phyloP scores from a whole-genome alignment of 768 basidiomycete genomes.

The Lactarius hengduanensis region DNA sequence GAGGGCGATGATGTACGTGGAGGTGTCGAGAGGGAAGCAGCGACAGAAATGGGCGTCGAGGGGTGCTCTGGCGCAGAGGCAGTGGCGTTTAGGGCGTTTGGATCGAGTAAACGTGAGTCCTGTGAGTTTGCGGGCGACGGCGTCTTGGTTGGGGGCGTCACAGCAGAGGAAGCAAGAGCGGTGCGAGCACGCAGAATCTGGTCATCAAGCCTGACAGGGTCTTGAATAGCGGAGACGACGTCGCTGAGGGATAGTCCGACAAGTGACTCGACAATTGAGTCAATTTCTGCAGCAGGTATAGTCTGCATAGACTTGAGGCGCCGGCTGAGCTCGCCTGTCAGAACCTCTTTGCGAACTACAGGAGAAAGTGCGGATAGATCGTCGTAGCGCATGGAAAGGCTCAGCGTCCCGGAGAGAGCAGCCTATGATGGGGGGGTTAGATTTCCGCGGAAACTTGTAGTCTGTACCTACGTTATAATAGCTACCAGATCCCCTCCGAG shows the following conservation, averaged over 20 bases:
- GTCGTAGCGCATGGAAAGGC: constrained; percentile 84
- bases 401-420: constrained; percentile 75
- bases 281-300: constrained; percentile 56
- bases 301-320: constrained; percentile 59
- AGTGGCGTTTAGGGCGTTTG: constrained; percentile 62
- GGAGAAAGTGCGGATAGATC: constrained; percentile 80
- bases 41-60: constrained; percentile 78
- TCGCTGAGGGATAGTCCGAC: constrained; percentile 70
- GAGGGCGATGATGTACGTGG: constrained; percentile 82
- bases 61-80: constrained; percentile 91
- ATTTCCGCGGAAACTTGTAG: constrained; percentile 1
- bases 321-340: constrained; percentile 79
- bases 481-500: constrained; percentile 77
- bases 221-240: constrained; percentile 73
- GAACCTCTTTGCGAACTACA: constrained; percentile 82
- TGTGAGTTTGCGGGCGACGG: constrained; percentile 60
- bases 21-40: constrained; percentile 72
- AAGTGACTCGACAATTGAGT: constrained; percentile 68
- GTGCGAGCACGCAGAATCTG: constrained; percentile 49
- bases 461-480: constrained; percentile 67
- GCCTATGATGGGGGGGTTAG: constrained; percentile 48
- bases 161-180: constrained; percentile 33
- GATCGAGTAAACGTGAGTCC: constrained; percentile 68
- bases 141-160: constrained; percentile 50
- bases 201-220: constrained; percentile 60